Evolutionary conservation across 208 protist species (phyloP).

Genomic region (Wallacemonas collosoma): DNA sequence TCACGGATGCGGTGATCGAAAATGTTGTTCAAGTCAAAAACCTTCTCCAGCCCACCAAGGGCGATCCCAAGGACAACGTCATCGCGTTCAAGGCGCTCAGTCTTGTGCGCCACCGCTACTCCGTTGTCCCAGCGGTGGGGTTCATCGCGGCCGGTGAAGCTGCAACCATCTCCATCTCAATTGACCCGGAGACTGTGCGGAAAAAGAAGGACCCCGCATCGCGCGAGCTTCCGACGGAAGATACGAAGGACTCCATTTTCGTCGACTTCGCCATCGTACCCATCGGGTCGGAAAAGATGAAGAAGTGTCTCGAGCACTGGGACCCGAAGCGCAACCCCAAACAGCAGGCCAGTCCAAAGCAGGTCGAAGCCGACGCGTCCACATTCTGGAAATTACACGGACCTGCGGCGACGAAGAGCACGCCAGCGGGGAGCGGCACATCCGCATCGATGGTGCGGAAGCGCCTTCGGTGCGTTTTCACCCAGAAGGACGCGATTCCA

Average conservation of each 20-base stretch:
- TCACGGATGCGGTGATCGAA: constrained; percentile 73
- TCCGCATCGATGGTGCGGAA: constrained; percentile 27
- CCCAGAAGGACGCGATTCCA: constrained; percentile 38
- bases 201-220: constrained; percentile 31
- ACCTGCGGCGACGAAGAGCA: constrained; percentile 27
- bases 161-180: constrained; percentile 54
- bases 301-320: constrained; percentile 21
- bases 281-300: constrained; percentile 14
- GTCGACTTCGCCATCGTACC: constrained; percentile 79
- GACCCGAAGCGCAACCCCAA: constrained; percentile 9
- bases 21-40: constrained; percentile 80
- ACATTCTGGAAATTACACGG: constrained; percentile 68
- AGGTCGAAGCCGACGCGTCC: constrained; percentile 37
- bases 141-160: constrained; percentile 64
- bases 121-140: constrained; percentile 54
- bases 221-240: constrained; percentile 47
- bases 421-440: neutral
- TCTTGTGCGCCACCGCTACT: constrained; percentile 68
- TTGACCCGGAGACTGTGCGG: constrained; percentile 64
- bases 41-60: constrained; percentile 29
- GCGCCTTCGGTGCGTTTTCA: constrained; percentile 57
- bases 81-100: constrained; percentile 81
- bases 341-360: constrained; percentile 12
- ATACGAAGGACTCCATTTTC: constrained; percentile 69
- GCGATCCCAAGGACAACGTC: constrained; percentile 51